Evolutionary conservation across 306 rosid genomes (phyloP).

Genomic region (Cyamopsis tetragonoloba): DNA sequence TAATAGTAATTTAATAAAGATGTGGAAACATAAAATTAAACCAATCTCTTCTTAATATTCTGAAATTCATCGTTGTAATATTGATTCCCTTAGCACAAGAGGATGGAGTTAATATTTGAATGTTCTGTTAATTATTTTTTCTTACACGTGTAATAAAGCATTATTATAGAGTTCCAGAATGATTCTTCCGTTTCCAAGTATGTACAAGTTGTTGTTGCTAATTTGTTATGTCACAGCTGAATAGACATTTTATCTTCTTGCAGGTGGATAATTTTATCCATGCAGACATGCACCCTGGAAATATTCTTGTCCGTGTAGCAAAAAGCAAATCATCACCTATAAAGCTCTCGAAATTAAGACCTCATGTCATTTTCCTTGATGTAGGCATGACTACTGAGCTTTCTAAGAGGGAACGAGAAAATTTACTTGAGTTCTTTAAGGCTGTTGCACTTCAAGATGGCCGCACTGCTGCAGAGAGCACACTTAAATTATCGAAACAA

Average conservation of each 20-base stretch:
- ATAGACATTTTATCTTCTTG: constrained; percentile 21
- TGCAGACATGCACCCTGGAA: constrained; percentile 94
- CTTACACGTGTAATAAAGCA: background rate
- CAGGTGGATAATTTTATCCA: constrained; percentile 85
- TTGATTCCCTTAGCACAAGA: background rate
- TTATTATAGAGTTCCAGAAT: background rate
- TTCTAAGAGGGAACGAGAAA: constrained; percentile 47
- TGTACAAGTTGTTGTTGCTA: background rate
- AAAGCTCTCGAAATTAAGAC: constrained; percentile 54
- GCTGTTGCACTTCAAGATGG: constrained; percentile 76
- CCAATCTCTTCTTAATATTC: background rate
- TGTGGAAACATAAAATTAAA: background rate
- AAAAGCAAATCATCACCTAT: constrained; percentile 35
- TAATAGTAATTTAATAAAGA: too few species aligned
- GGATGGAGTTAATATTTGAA: constrained; percentile 7
- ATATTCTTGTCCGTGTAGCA: constrained; percentile 66
- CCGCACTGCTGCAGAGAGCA: constrained; percentile 61
- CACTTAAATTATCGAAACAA: constrained; percentile 61
- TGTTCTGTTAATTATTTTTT: background rate
- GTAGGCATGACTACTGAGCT: constrained; percentile 83
- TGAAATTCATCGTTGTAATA: background rate
- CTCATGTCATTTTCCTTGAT: constrained; percentile 83
- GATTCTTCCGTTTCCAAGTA: constrained; percentile 11
- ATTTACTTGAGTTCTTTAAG: constrained; percentile 63
- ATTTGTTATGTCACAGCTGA: background rate